Evolutionary conservation across 2,329 filamentous ascomycete species (phyloP), one percentile per base, ranked within the genome.

Genomic region (Anisogramma anomala): DNA sequence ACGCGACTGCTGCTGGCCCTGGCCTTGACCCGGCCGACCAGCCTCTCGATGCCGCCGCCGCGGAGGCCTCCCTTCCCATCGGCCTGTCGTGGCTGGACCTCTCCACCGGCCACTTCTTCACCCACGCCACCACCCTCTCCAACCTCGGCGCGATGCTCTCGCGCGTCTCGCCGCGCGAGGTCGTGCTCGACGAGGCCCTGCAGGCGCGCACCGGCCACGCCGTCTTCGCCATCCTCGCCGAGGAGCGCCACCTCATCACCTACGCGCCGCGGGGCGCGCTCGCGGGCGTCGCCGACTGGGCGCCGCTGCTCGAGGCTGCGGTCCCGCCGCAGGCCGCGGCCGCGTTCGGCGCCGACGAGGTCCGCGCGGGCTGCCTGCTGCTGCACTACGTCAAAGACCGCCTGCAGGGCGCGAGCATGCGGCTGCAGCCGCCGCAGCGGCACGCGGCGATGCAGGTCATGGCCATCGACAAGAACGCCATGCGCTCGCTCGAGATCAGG

Each of bases 41-140:
- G 33, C 34, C 43, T 38, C 22, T 27, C 40, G 42, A 38, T 33
- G 36, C 40, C 8, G 36, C 40, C 8, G 43, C 49, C 13, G 43
- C 48, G 14, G 40, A 51, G 43, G 45, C 52, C 30, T 43, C 55
- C 11, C 49, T 70, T 39, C 61, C 62, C 33, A 66, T 93, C 42
- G 91, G 91, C 3, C 66, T 98, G 36, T 84, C 91, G 30, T 98
- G 91, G 91, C 67, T 96, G 34, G 91, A 98, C 60, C 65, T 96
- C 19, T 95, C 91, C 7, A 98, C 91, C 3, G 91, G 91, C 11
- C 84, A 89, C 53, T 98, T 98, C 61, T 86, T 79, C 54, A 94
- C 87, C 0, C 87, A 96, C 55, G 68, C 67, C 14, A 80, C 83
- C 0, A 79, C 79, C 15, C 61, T 88, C 6, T 67, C 74, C 36